These are phyloP conservation scores for Populus hybrid DNA, from an alignment of 441 rosid species.

Conservation along the genomic window DNA sequence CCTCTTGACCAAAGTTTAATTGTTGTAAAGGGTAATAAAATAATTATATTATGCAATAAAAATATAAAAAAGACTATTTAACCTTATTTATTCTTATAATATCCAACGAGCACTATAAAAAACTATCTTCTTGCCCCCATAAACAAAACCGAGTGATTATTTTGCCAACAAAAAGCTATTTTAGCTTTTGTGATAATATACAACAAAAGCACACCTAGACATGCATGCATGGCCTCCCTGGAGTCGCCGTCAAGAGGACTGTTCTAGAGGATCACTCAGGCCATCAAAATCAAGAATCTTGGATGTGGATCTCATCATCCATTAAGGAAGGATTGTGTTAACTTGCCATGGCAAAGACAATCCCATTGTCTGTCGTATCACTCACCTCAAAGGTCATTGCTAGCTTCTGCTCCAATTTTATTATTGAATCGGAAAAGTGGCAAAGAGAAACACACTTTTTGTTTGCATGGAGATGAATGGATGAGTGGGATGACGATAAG, in stretches of 20 bases:
- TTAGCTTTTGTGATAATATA: no score
- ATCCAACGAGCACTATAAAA: no score
- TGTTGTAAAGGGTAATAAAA: no score
- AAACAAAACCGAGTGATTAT: no score
- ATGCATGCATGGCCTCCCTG: not conserved
- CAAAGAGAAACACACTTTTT: no score
- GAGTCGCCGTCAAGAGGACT: not conserved
- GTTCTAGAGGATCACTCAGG: not conserved
- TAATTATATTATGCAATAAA: no score
- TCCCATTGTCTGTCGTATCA: not conserved
- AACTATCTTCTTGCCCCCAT: no score
- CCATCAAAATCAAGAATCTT: not conserved
- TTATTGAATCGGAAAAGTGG: no score
- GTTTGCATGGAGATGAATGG: not conserved
- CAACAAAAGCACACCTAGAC: not conserved
- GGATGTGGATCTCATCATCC: not conserved
- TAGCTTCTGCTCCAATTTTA: not conserved
- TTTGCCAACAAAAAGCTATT: no score
- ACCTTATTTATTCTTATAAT: no score
- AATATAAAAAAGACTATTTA: no score
- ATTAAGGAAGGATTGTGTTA: not conserved
- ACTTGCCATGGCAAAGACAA: not conserved
- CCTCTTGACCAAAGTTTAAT: no score
- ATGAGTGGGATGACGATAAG: not conserved
- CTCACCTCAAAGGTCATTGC: not conserved